Evolutionary conservation across 257 asterid species (phyloP), one percentile per base, ranked within the genome.

Genomic region (Nicotiana paniculata): DNA sequence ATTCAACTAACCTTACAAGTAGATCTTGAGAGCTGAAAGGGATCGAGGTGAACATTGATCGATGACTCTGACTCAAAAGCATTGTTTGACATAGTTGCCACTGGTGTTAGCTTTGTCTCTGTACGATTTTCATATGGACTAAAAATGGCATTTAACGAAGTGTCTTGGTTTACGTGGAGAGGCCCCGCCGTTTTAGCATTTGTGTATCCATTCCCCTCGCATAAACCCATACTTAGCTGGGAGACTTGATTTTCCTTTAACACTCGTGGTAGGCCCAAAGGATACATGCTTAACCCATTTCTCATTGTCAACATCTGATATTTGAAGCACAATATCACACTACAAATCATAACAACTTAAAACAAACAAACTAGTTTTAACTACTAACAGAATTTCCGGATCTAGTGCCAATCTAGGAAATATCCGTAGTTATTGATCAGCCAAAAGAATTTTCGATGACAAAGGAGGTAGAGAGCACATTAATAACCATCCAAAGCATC

Each of bases 241-340:
- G 88, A 66, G 39, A 82, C 33, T 83, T 86, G 89, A 72, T 82
- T 64, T 9, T 85, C 81, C 77, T 77, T 88, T 75, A 81, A 69
- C 84, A 84, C 86, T 79, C 89, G 93, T 8, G 94, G 90, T 4
- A 88, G 81, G 83, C 88, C 89, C 77, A 85, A 63, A n/a, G 97
- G 97, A 79, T 89, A 89, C 18, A 88, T 85, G 86, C 88, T 91
- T 69, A 89, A 88, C 76, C 96, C 98, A 18, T 92, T 94, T 84
- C 95, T 86, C 91, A 90, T 84, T 6, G 96, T 94, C 82, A 94
- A 81, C 91, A 90, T 87, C 98, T 94, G 82, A 81, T 81, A 68
- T 85, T 74, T 7, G 9, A 74, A 26, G 62, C 3, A 74, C 39
- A 12, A 15, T 9, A 12, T 53, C 18, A 51, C 4, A 5, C 57